Evolutionary conservation across 805 yeast species (phyloP), one percentile per base, ranked within the genome.

Genomic region (Sugiyamaella valdiviana): DNA sequence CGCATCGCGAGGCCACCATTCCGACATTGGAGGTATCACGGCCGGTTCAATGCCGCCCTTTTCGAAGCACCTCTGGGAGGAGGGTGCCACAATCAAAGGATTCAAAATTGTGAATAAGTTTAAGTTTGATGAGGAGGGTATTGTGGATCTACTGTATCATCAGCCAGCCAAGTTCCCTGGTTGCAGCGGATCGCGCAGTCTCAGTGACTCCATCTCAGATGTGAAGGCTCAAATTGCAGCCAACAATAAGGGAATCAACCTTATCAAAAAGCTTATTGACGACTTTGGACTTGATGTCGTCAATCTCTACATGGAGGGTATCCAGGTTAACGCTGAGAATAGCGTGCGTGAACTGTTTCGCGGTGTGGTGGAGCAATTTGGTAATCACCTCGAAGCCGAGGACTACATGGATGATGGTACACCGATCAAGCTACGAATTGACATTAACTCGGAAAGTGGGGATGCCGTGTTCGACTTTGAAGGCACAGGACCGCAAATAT

Each of bases 1-100:
- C 12, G 98, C 97, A 0, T 83, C 95, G 0, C 74, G 98, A 55
- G 97, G 96, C 1, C 98, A 90, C 67, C 98, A 91, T 67, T 90
- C 96, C 5, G 98, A 90, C 65, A 90, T 91, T 60, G 97, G 98
- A 15, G 95, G 95, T 12, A 78, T 83, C 50, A 68, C 87, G 32
- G 95, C 97, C 0, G 97, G 97, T 1, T 84, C 95, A 0, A 88
- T 90, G 89, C 96, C 97, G 14, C 95, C 96, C 7, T 81, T 84
- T 61, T 87, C 96, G 1, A 86, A 82, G 59, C 80, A 81, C 51
- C 68, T 91, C 37, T 83, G 80, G 73, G 90, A 90, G 61, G 97
- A 90, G 67, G 98, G 97, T 40, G 96, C 96, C 2, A 79, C 86
- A 2, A 88, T 91, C 32, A 76, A 79, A 58, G 82, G 93, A 1